Base-by-base conservation (phyloP, 768 basidiomycete genomes). In the Amanita rimosa region DNA sequence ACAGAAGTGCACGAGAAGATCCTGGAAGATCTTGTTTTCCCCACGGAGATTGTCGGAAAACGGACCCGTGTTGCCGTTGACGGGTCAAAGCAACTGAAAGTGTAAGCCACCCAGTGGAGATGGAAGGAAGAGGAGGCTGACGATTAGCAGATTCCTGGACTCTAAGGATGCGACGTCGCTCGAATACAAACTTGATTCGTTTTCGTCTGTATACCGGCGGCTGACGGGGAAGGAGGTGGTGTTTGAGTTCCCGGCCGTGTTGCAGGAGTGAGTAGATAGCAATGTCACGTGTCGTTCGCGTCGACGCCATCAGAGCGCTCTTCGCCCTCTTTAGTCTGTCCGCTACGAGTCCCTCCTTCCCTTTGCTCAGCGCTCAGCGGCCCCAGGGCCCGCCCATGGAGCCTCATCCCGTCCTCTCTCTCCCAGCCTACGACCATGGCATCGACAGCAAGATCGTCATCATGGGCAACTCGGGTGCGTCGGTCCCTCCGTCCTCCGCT, bases 141-240 rank as follows among this genome's bases (percentile, higher is more conserved):
- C 52, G 11, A 43, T 16, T 26, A 52, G 53, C 65, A 98, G 95
- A 57, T 85, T 93, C 76, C 85, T 99, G 57, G 96, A 99, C 76
- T 75, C 91, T 56, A 98, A 98, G 70, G 96, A 99, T 64, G 81
- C 92, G 49, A 98, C 93, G 66, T 88, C 91, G 61, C 78, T 98
- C 64, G 96, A 98, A 77, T 97, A 99, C 86, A 99, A 99, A 80
- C 79, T 98, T 59, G 96, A 99, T 73, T 95, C 94, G 55, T 99
- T 98, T 76, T 87, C 94, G 43, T 93, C 91, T 36, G 90, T 98
- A 55, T 97, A 96, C 79, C 87, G 85, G 62, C 80, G 85, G 54
- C 72, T 96, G 65, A 95, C 93, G 55, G 94, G 94, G 65, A 97
- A 96, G 77, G 94, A 97, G 55, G 94, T 96, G 51, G 83, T 86